These are phyloP conservation scores for Chrysosphaeria jannelii DNA, from an alignment of 2,329 filamentous ascomycete species.

Conservation along the genomic window DNA sequence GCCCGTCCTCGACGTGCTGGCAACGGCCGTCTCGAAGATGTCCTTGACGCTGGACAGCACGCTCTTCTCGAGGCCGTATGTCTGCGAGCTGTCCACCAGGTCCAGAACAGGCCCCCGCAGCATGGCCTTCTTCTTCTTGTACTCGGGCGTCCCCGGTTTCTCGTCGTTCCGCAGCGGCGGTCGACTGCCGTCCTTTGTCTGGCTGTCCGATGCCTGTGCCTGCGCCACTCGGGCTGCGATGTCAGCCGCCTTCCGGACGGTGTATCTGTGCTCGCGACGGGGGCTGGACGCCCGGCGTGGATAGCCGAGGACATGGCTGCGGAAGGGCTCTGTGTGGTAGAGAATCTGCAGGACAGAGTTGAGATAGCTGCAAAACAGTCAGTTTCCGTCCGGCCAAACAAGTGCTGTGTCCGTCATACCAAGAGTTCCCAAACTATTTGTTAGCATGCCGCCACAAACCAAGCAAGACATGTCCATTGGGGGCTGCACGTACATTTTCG, in stretches of 20 bases:
- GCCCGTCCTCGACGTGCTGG: slow-evolving; percentile 53
- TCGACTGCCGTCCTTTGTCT: slow-evolving; percentile 15
- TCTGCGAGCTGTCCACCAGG: slow-evolving; percentile 47
- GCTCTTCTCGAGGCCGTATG: slow-evolving; percentile 81
- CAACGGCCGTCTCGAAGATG: slow-evolving; percentile 74
- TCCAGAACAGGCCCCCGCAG: slow-evolving; percentile 65
- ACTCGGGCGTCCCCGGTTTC: slow-evolving; percentile 80
- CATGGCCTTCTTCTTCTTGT: slow-evolving; percentile 91
- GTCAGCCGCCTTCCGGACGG: slow-evolving; percentile 7
- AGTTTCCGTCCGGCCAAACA: not conserved
- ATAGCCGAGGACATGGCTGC: slow-evolving; percentile 80
- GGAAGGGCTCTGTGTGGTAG: slow-evolving; percentile 83
- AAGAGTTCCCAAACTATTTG: slow-evolving; percentile 77
- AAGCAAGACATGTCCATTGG: slow-evolving; percentile 2
- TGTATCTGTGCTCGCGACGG: slow-evolving; percentile 37
- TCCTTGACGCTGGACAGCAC: slow-evolving; percentile 88
- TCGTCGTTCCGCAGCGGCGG: slow-evolving; percentile 48
- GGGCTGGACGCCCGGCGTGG: slow-evolving; percentile 42
- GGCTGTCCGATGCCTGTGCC: slow-evolving; percentile 8
- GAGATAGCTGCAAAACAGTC: slow-evolving; percentile 39
- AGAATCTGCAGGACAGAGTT: slow-evolving; percentile 95
- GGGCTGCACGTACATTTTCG: slow-evolving; percentile 47
- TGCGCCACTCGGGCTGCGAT: slow-evolving; percentile 10
- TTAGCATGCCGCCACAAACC: slow-evolving; percentile 8
- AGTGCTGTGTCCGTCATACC: slow-evolving; percentile 23